These are phyloP conservation scores for Flaveria robusta DNA, from an alignment of 129 eudicot genomes.

Conservation along the genomic window DNA sequence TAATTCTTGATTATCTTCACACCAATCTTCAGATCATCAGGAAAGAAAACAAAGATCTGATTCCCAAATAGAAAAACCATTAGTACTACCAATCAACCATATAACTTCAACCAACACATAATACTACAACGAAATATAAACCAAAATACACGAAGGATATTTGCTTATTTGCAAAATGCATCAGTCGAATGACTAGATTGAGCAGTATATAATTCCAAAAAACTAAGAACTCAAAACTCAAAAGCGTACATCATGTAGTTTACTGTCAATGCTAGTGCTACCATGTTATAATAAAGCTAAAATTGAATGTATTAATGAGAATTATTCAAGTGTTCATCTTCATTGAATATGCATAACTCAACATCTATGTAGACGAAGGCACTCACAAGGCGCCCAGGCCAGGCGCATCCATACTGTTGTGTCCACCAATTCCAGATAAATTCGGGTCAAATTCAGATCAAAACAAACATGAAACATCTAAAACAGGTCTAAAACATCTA, in stretches of 20 bases:
- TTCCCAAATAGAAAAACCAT: conserved; percentile 1
- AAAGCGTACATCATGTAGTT: not conserved
- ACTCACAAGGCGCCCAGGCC: no score
- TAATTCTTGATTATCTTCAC: conserved; percentile 32
- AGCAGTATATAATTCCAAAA: no score
- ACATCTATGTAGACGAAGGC: no score
- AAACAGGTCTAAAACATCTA: no score
- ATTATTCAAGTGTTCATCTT: conserved; percentile 4
- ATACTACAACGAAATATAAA: not conserved
- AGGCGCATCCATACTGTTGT: no score
- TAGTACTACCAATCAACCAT: conserved; percentile 13
- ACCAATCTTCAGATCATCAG: conserved; percentile 42
- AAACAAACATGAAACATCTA: no score
- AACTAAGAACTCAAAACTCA: not conserved
- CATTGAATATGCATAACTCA: not conserved
- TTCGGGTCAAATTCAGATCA: no score
- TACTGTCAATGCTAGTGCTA: not conserved
- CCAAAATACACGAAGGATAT: not conserved
- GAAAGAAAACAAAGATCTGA: conserved; percentile 45
- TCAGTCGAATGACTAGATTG: no score
- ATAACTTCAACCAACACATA: conserved; percentile 7
- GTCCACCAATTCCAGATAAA: no score
- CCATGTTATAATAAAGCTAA: not conserved
- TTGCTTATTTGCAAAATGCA: not conserved
- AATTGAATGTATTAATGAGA: not conserved